These are phyloP conservation scores for Puccinia coronata DNA, from an alignment of 1,284 basidiomycete species.

Conservation along the genomic window DNA sequence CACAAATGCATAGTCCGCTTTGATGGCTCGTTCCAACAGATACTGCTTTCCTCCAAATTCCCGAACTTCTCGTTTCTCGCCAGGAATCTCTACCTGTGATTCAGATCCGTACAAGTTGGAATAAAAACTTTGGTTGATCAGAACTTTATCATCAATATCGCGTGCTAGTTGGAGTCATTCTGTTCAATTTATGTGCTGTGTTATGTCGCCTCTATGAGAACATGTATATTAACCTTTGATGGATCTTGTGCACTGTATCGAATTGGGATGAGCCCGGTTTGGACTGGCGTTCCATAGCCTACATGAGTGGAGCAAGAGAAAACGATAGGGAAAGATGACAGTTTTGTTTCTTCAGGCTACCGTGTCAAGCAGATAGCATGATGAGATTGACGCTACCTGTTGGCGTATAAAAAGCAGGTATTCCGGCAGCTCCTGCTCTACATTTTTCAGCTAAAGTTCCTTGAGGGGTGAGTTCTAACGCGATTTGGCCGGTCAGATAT, in stretches of 20 bases:
- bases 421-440: slow-evolving; percentile 87
- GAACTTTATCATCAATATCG: too few species aligned
- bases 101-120: background rate
- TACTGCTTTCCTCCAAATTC: slow-evolving; percentile 80
- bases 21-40: slow-evolving; percentile 81
- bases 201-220: too few species aligned
- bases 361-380: background rate
- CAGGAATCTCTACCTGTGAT: slow-evolving; percentile 46
- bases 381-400: slow-evolving; percentile 66
- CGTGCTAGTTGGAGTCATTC: too few species aligned
- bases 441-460: slow-evolving; percentile 86
- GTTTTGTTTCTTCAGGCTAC: background rate
- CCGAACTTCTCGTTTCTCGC: slow-evolving; percentile 69
- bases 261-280: slow-evolving; percentile 60
- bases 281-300: slow-evolving; percentile 59
- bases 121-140: too few species aligned
- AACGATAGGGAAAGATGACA: background rate
- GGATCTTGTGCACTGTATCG: slow-evolving; percentile 55
- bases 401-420: slow-evolving; percentile 93
- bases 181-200: background rate
- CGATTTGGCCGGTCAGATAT: slow-evolving; percentile 78
- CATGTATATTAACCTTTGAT: slow-evolving; percentile 34
- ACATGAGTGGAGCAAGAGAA: background rate
- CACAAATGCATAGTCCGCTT: slow-evolving; percentile 74
- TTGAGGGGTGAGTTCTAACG: slow-evolving; percentile 85